These are phyloP conservation scores for Dictyostelium intermedium DNA, from an alignment of 78 protist species.

Conservation along the genomic window DNA sequence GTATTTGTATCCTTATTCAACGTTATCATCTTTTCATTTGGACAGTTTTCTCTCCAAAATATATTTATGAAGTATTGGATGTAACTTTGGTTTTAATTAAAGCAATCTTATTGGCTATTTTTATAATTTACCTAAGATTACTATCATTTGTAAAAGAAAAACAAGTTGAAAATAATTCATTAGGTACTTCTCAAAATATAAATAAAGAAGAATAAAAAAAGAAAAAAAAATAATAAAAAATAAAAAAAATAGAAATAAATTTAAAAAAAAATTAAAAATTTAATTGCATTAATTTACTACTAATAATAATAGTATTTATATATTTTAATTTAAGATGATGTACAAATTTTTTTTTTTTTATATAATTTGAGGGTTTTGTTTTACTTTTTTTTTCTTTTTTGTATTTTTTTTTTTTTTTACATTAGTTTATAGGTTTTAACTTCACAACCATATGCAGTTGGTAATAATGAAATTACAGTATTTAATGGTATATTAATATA, in stretches of 20 bases:
- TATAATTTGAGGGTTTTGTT: not conserved
- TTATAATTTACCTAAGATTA: slow-evolving; percentile 45
- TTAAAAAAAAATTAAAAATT: not conserved
- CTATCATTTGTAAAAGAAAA: slow-evolving; percentile 11
- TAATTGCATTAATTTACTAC: not conserved
- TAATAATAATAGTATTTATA: not conserved
- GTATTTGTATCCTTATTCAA: slow-evolving; percentile 57
- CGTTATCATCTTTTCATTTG: slow-evolving; percentile 79
- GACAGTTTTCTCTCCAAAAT: slow-evolving; percentile 86
- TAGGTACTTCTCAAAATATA: slow-evolving; percentile 3
- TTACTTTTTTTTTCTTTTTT: no score
- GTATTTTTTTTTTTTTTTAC: not conserved
- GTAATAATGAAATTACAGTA: slow-evolving; percentile 86
- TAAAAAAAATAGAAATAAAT: not conserved
- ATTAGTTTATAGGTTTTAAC: slow-evolving; percentile 28
- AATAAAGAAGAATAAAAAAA: slow-evolving; percentile 37
- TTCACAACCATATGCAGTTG: slow-evolving; percentile 81
- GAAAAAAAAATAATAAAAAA: not conserved
- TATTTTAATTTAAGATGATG: not conserved
- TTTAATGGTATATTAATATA: slow-evolving; percentile 86
- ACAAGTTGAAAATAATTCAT: not conserved
- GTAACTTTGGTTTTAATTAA: slow-evolving; percentile 33
- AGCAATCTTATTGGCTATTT: not conserved
- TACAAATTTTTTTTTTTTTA: not conserved
- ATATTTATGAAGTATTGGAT: slow-evolving; percentile 77